phyloP scores from a whole-genome alignment of 2,329 filamentous ascomycete species.

The Colletotrichum tofieldiae region DNA sequence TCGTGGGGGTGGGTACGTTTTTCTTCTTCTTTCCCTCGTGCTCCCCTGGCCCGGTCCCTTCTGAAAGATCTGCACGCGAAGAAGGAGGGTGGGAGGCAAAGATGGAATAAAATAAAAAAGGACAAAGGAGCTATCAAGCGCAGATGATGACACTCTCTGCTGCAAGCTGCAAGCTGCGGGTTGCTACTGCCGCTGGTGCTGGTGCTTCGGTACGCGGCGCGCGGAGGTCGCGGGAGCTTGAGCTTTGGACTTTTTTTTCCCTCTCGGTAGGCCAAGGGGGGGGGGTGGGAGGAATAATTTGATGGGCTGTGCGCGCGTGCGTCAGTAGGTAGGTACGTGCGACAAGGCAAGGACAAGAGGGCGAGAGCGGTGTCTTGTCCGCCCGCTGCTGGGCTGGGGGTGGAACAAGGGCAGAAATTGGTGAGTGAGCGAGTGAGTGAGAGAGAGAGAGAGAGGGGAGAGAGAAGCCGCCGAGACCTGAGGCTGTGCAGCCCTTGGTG shows the following conservation, averaged over 20 bases:
- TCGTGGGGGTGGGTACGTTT: constrained; percentile 29
- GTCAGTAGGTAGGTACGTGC: constrained; percentile 41
- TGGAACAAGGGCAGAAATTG: constrained; percentile 40
- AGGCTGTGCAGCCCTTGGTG: constrained; percentile 42
- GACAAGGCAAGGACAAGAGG: constrained; percentile 29
- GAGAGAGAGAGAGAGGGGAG: constrained; percentile 24
- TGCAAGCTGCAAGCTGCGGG: neutral
- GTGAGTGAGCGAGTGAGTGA: constrained; percentile 27
- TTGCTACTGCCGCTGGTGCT: neutral
- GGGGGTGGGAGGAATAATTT: constrained; percentile 30
- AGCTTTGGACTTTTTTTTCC: constrained; percentile 33
- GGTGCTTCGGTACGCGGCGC: constrained; percentile 27
- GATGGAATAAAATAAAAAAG: neutral
- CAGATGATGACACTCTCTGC: constrained; percentile 19
- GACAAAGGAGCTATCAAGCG: constrained; percentile 15
- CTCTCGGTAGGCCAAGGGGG: constrained; percentile 14
- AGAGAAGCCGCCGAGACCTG: constrained; percentile 30
- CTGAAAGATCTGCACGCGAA: constrained; percentile 7
- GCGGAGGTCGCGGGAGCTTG: constrained; percentile 40
- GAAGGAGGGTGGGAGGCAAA: neutral
- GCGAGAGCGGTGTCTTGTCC: constrained; percentile 41
- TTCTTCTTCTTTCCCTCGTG: constrained; percentile 12
- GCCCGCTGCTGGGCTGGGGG: constrained; percentile 26
- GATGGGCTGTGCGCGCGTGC: constrained; percentile 42
- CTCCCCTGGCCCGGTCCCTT: neutral